These are phyloP conservation scores for Amylostereum areolatum DNA, from an alignment of 1,284 basidiomycete species.

Conservation along the genomic window DNA sequence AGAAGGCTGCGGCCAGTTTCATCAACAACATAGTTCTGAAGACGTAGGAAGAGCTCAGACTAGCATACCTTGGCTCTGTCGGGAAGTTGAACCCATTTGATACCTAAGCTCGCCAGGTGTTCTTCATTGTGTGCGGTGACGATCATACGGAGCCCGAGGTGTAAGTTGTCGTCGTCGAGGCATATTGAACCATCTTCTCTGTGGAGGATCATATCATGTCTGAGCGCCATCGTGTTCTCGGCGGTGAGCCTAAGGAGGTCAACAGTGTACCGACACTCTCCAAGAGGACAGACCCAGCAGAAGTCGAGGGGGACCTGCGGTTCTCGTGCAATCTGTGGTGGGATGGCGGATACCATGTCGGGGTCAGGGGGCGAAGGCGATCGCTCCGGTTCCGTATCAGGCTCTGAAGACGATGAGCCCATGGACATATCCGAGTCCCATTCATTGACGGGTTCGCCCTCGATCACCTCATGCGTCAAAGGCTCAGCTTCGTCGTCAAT, in stretches of 20 bases:
- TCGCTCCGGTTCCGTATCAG: no score
- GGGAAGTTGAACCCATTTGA: constrained; percentile 5
- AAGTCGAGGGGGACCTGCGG: background rate
- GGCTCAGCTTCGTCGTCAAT: no score
- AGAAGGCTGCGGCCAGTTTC: background rate
- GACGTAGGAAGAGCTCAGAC: background rate
- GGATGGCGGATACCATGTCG: no score
- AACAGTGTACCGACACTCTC: background rate
- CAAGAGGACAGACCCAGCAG: background rate
- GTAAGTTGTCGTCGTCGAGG: background rate
- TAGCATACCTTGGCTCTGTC: background rate
- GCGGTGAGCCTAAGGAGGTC: background rate
- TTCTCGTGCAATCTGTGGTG: background rate
- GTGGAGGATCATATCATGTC: background rate
- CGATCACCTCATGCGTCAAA: no score
- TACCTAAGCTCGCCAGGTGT: constrained; percentile 15
- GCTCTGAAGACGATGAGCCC: no score
- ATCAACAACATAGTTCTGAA: no score
- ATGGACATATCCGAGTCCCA: no score
- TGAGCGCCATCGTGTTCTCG: background rate
- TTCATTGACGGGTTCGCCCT: no score
- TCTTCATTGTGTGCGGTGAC: constrained; percentile 9
- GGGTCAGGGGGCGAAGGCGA: no score
- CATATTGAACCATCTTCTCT: background rate
- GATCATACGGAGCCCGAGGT: background rate